phyloP scores from a whole-genome alignment of 2,329 filamentous ascomycete genomes.

The Calonectria crousiana region DNA sequence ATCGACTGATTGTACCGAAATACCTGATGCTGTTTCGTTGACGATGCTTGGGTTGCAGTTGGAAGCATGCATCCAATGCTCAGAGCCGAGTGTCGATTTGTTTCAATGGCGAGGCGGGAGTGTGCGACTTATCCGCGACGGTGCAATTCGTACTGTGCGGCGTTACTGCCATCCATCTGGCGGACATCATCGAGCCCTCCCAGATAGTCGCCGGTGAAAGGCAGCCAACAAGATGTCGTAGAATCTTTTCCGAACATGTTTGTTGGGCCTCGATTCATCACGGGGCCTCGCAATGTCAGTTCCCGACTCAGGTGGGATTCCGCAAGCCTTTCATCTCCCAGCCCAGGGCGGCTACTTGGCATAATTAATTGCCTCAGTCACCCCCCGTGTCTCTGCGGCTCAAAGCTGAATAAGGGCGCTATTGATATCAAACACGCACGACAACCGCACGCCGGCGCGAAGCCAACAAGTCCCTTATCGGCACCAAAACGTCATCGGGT shows the following conservation, averaged over 20 bases:
- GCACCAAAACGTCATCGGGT: constrained; percentile 24
- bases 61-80: constrained; percentile 22
- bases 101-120: constrained; percentile 21
- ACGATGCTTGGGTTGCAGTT: constrained; percentile 27
- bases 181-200: background rate
- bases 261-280: constrained; percentile 17
- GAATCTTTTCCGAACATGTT: constrained; percentile 11
- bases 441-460: background rate
- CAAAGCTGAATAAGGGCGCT: background rate
- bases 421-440: constrained; percentile 9
- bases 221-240: constrained; percentile 3
- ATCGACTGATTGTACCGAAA: constrained; percentile 44
- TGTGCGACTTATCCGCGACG: constrained; percentile 1
- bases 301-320: constrained; percentile 21
- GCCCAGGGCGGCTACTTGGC: constrained; percentile 8
- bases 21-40: constrained; percentile 39
- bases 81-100: constrained; percentile 15
- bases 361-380: constrained; percentile 26
- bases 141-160: constrained; percentile 12
- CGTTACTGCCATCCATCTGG: background rate
- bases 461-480: constrained; percentile 13
- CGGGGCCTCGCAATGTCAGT: constrained; percentile 5
- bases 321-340: constrained; percentile 12
- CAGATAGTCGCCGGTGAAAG: background rate
- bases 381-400: constrained; percentile 1